Conservation (phyloP, 2,329 filamentous ascomycete genomes). For the Capronia epimyces region DNA sequence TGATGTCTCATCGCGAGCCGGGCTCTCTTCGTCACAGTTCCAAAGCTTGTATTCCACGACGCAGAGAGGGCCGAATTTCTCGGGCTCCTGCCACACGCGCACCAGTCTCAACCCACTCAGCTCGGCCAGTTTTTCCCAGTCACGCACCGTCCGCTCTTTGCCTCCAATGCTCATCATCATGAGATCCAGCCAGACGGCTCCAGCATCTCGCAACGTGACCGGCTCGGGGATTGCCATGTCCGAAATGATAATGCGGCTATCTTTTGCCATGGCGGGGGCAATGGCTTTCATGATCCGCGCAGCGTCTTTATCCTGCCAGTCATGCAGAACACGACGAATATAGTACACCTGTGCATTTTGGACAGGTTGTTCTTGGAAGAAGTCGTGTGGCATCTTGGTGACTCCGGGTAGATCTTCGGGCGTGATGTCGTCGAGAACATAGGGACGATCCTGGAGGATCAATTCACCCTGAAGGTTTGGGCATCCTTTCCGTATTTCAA, state of each 20-base stretch:
- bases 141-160: slow-evolving; percentile 31
- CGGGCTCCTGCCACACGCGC: slow-evolving; percentile 7
- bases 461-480: slow-evolving; percentile 24
- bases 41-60: slow-evolving; percentile 11
- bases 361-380: slow-evolving; percentile 31
- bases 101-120: slow-evolving; percentile 9
- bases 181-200: slow-evolving; percentile 32
- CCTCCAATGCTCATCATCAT: slow-evolving; percentile 34
- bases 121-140: slow-evolving; percentile 20
- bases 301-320: slow-evolving; percentile 29
- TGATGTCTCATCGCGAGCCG: background rate
- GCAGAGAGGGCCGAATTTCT: slow-evolving; percentile 9
- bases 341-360: slow-evolving; percentile 31
- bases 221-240: slow-evolving; percentile 29
- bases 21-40: background rate
- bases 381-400: slow-evolving; percentile 29
- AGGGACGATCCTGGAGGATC: slow-evolving; percentile 30
- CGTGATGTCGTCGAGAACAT: slow-evolving; percentile 27
- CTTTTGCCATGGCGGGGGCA: slow-evolving; percentile 23
- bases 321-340: slow-evolving; percentile 30
- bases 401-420: slow-evolving; percentile 24
- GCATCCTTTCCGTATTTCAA: slow-evolving; percentile 24
- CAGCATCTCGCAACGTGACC: slow-evolving; percentile 28
- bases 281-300: slow-evolving; percentile 29
- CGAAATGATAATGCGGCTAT: slow-evolving; percentile 29